These are phyloP conservation scores for Pseudogymnoascus sp. DNA, from an alignment of 2,329 filamentous ascomycete genomes.

Conservation along the genomic window DNA sequence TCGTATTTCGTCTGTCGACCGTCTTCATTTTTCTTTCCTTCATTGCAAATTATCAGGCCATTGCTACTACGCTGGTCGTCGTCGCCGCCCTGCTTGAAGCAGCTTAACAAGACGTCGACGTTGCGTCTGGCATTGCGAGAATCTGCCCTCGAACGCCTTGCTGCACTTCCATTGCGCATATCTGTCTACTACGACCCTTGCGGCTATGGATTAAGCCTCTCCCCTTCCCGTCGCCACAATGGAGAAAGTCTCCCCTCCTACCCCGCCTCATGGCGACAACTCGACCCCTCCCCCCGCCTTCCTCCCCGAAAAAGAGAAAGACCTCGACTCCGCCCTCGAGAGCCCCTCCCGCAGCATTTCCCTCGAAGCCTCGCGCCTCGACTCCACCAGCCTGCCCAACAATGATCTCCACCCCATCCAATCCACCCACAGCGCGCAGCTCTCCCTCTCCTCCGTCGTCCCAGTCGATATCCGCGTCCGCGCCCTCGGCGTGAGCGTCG, in stretches of 20 bases:
- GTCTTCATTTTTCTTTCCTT: neutral
- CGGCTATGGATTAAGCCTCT: neutral
- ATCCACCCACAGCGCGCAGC: conserved; percentile 18
- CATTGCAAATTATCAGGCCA: neutral
- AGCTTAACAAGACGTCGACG: neutral
- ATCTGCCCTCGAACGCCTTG: neutral
- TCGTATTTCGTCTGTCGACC: neutral
- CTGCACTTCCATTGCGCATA: neutral
- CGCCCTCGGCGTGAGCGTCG: conserved; percentile 46
- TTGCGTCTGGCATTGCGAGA: neutral
- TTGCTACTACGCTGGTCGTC: neutral
- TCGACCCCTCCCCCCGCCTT: neutral
- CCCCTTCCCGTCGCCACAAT: neutral
- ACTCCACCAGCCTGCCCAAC: neutral
- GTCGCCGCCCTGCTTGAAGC: neutral
- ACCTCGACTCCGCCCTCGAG: neutral
- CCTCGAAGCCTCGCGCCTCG: neutral
- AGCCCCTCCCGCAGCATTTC: neutral
- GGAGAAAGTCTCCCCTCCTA: neutral
- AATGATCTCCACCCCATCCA: neutral
- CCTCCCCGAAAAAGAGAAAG: neutral
- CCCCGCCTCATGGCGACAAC: neutral
- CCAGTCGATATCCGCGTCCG: conserved; percentile 46
- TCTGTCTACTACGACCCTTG: neutral
- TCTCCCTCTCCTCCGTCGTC: conserved; percentile 41